phyloP scores from a whole-genome alignment of 2,329 filamentous ascomycete genomes.

The Trichoderma semiorbis region DNA sequence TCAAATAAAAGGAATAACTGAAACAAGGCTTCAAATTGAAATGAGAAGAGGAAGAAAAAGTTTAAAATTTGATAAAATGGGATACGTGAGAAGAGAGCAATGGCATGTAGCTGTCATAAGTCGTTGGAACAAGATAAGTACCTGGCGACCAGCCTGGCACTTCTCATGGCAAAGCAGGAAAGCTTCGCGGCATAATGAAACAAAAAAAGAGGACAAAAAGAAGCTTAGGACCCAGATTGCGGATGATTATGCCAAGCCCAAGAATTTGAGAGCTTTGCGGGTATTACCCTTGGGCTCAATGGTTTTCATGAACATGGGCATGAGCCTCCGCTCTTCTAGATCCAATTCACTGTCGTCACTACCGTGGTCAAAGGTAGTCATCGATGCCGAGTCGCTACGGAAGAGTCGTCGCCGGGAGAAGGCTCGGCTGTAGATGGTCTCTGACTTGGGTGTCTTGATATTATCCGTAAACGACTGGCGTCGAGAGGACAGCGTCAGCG shows the following conservation, averaged over 20 bases:
- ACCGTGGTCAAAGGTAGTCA: conserved; percentile 35
- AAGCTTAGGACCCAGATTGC: too few species aligned
- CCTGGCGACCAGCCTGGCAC: not conserved
- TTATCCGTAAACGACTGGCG: conserved; percentile 23
- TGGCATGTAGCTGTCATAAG: conserved; percentile 4
- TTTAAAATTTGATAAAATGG: not conserved
- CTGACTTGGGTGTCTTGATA: conserved; percentile 29
- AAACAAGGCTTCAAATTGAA: not conserved
- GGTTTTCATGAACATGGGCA: conserved; percentile 46
- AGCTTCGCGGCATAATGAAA: not conserved
- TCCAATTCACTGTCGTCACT: conserved; percentile 43
- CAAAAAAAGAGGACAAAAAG: not conserved
- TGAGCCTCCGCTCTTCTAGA: conserved; percentile 48
- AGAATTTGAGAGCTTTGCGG: conserved; percentile 52
- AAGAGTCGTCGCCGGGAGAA: conserved; percentile 26
- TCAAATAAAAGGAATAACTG: not conserved
- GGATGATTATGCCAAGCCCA: conserved; percentile 38
- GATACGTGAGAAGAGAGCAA: not conserved
- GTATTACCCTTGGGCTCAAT: conserved; percentile 40
- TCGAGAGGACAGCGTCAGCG: conserved; percentile 11
- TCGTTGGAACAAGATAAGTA: not conserved
- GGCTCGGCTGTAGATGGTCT: conserved; percentile 28
- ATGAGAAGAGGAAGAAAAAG: not conserved
- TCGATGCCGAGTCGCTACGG: conserved; percentile 29
- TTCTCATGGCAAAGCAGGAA: not conserved